Conservation (phyloP, 2,329 filamentous ascomycete genomes). For the Diaporthe sp. region DNA sequence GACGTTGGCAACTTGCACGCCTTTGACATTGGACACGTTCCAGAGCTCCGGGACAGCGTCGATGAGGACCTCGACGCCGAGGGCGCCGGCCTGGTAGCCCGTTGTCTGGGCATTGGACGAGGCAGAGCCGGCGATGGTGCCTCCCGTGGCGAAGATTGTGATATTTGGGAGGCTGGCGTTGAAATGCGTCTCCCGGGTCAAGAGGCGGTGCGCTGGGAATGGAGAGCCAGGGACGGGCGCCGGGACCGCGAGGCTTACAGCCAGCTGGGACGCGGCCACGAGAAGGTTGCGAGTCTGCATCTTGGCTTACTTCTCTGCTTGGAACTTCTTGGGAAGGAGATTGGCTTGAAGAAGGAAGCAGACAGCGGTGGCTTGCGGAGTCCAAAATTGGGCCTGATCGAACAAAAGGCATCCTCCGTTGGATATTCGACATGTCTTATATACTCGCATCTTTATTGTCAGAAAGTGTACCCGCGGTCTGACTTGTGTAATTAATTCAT, state of each 20-base stretch:
- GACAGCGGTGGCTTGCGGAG: background rate
- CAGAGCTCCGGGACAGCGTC: conserved; percentile 67
- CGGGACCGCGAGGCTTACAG: conserved; percentile 23
- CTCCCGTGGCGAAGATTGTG: conserved; percentile 70
- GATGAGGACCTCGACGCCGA: conserved; percentile 66
- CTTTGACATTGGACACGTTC: conserved; percentile 67
- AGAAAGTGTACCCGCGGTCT: background rate
- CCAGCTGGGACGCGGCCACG: conserved; percentile 9
- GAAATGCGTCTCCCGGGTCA: conserved; percentile 17
- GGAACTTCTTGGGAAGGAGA: background rate
- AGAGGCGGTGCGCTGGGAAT: conserved; percentile 4
- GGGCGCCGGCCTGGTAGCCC: conserved; percentile 59
- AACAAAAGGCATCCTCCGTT: background rate
- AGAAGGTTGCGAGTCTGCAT: conserved; percentile 14
- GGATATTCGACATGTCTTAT: background rate
- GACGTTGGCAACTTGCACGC: conserved; percentile 66
- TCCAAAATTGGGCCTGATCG: background rate
- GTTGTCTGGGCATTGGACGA: conserved; percentile 61
- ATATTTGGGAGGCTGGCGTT: conserved; percentile 62
- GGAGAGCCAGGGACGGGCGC: background rate
- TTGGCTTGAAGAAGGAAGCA: conserved; percentile 6
- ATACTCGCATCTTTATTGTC: background rate
- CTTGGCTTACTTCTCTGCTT: conserved; percentile 7
- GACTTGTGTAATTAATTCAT: background rate
- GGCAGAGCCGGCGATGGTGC: conserved; percentile 70